Evolutionary conservation across 1,139 yeast genomes (phyloP).

Genomic region (Lodderomyces margitis): DNA sequence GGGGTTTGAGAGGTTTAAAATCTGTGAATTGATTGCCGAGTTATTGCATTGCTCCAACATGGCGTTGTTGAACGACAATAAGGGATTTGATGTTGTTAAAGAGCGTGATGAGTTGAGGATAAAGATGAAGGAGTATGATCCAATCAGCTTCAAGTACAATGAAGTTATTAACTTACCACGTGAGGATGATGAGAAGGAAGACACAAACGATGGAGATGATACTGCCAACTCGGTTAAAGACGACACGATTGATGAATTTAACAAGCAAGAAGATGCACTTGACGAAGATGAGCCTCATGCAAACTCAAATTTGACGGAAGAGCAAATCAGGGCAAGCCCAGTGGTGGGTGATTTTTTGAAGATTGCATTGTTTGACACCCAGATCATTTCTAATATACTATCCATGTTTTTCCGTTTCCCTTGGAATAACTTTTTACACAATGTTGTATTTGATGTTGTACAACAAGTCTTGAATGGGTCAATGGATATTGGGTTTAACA

Average conservation of each 20-base stretch:
- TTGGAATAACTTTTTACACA: slow-evolving; percentile 96
- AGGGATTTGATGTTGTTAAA: slow-evolving; percentile 74
- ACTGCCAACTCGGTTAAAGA: neutral
- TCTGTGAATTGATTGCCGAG: slow-evolving; percentile 94
- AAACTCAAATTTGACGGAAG: slow-evolving; percentile 58
- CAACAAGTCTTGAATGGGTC: slow-evolving; percentile 96
- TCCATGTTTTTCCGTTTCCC: slow-evolving; percentile 89
- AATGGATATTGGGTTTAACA: slow-evolving; percentile 86
- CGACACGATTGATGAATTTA: slow-evolving; percentile 50
- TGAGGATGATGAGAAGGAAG: slow-evolving; percentile 14
- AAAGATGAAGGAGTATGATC: slow-evolving; percentile 46
- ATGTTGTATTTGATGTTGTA: slow-evolving; percentile 94
- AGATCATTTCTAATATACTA: slow-evolving; percentile 72
- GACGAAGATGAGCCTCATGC: slow-evolving; percentile 46
- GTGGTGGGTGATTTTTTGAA: slow-evolving; percentile 90
- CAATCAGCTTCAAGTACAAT: slow-evolving; percentile 48
- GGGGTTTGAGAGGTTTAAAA: slow-evolving; percentile 93
- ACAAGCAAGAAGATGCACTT: slow-evolving; percentile 23
- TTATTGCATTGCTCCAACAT: slow-evolving; percentile 93
- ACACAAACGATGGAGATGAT: slow-evolving; percentile 14
- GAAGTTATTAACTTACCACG: slow-evolving; percentile 39
- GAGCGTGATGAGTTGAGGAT: slow-evolving; percentile 71
- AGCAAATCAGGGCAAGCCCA: slow-evolving; percentile 61
- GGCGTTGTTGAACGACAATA: slow-evolving; percentile 85
- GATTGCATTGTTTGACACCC: slow-evolving; percentile 79